phyloP scores from a whole-genome alignment of 768 basidiomycete species.

The Dioszegia aurantiaca region DNA sequence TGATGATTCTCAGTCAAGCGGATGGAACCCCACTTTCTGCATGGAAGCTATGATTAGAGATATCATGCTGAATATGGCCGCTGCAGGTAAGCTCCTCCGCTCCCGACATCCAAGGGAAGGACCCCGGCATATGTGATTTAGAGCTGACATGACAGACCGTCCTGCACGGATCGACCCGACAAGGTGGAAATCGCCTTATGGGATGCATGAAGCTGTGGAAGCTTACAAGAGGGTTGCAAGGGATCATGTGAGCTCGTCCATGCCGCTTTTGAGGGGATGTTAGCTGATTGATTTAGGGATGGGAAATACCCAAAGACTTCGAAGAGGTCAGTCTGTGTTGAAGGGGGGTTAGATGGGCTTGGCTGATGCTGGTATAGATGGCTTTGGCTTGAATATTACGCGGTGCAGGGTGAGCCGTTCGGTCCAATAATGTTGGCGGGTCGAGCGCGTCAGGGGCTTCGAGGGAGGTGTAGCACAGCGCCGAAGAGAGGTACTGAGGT shows the following conservation, averaged over 20 bases:
- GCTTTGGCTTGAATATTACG: background rate
- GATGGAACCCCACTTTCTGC: slow-evolving; percentile 39
- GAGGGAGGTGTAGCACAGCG: no score
- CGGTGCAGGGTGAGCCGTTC: background rate
- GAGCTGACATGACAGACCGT: slow-evolving; percentile 1
- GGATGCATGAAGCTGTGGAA: slow-evolving; percentile 60
- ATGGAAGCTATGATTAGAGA: slow-evolving; percentile 37
- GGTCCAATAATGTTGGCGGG: background rate
- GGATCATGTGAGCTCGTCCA: slow-evolving; percentile 55
- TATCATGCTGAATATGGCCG: slow-evolving; percentile 42
- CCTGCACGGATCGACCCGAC: slow-evolving; percentile 24
- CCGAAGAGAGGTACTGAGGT: no score
- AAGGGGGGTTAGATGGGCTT: background rate
- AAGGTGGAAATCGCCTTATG: slow-evolving; percentile 53
- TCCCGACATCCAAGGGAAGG: background rate
- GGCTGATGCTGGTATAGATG: background rate
- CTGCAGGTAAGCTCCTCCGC: slow-evolving; percentile 16
- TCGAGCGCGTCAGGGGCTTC: background rate
- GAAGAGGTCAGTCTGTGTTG: slow-evolving; percentile 14
- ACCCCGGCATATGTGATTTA: no score
- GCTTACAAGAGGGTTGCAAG: slow-evolving; percentile 67
- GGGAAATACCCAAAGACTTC: slow-evolving; percentile 35
- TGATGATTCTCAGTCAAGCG: slow-evolving; percentile 17
- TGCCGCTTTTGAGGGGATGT: background rate
- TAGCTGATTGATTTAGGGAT: slow-evolving; percentile 13